These are phyloP conservation scores for Lizonia empirigonia DNA, from an alignment of 2,329 filamentous ascomycete genomes.

Conservation along the genomic window DNA sequence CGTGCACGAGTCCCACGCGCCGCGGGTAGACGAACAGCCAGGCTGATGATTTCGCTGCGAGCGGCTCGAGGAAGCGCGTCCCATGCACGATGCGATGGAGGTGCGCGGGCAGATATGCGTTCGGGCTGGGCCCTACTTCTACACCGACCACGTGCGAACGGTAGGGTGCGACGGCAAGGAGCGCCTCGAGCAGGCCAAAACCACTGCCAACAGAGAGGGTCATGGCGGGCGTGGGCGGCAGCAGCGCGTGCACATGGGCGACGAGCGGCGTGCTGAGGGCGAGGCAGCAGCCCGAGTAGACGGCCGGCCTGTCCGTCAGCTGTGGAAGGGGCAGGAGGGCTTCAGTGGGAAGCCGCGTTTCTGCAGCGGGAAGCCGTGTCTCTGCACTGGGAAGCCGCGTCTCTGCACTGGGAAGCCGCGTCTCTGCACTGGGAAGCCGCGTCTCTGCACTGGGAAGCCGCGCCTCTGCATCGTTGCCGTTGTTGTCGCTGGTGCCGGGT, in stretches of 20 bases:
- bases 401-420: too few species aligned
- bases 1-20: conserved; percentile 51
- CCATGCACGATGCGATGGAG: conserved; percentile 53
- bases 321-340: conserved; percentile 17
- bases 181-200: conserved; percentile 57
- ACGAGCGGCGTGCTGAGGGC: conserved; percentile 43
- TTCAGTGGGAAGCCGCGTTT: background rate
- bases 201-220: conserved; percentile 57
- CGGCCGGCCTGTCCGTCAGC: conserved; percentile 26
- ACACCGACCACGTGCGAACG: conserved; percentile 52
- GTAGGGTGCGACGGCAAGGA: conserved; percentile 38
- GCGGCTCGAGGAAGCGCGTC: conserved; percentile 51
- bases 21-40: conserved; percentile 63
- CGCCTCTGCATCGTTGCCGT: background rate
- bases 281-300: conserved; percentile 46
- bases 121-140: conserved; percentile 55
- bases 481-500: background rate
- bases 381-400: too few species aligned
- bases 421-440: too few species aligned
- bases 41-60: conserved; percentile 50
- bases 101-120: conserved; percentile 52
- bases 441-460: too few species aligned
- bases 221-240: conserved; percentile 31
- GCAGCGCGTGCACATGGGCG: conserved; percentile 26
- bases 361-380: too few species aligned